phyloP scores from a whole-genome alignment of 352 stramenopile genomes.

The Blastocystis sp. region DNA sequence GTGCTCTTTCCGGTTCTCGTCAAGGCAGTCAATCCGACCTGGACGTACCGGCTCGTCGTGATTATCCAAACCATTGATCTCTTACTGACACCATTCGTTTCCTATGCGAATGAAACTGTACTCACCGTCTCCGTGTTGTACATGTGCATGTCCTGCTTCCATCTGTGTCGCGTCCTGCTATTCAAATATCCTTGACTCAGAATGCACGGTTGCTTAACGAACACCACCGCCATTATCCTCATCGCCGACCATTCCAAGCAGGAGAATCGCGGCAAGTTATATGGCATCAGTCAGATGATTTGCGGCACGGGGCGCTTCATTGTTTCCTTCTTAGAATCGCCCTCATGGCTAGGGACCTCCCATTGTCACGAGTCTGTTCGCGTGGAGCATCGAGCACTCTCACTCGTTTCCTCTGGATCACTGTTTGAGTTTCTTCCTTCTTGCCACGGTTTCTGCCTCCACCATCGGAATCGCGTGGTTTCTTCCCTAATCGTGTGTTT shows the following conservation, averaged over 20 bases:
- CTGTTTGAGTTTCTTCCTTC: neutral
- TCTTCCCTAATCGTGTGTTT: neutral
- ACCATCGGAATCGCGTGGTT: neutral
- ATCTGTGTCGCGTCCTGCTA: slow-evolving; percentile 4
- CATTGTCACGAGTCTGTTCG: neutral
- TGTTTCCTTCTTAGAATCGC: neutral
- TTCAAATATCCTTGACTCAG: slow-evolving; percentile 37
- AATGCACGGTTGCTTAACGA: neutral
- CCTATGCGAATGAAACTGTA: neutral
- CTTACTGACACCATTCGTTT: slow-evolving; percentile 7
- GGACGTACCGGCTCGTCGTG: neutral
- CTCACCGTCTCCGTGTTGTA: neutral
- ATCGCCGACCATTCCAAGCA: neutral
- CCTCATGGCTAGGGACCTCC: slow-evolving; percentile 11
- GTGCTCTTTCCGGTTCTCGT: slow-evolving; percentile 10
- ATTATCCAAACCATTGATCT: neutral
- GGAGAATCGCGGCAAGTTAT: neutral
- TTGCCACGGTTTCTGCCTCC: neutral
- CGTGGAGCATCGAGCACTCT: neutral
- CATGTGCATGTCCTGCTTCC: neutral
- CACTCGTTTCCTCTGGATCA: slow-evolving; percentile 3
- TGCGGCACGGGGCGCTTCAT: slow-evolving; percentile 40
- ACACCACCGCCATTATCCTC: neutral
- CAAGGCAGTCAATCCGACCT: neutral
- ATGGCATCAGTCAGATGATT: slow-evolving; percentile 9